A percentile compares a stretch with the other conserved stretches of the same genome.
phyloP scores from a whole-genome alignment of 2,329 filamentous ascomycete species.

The Mycosphaerella arachidis region DNA sequence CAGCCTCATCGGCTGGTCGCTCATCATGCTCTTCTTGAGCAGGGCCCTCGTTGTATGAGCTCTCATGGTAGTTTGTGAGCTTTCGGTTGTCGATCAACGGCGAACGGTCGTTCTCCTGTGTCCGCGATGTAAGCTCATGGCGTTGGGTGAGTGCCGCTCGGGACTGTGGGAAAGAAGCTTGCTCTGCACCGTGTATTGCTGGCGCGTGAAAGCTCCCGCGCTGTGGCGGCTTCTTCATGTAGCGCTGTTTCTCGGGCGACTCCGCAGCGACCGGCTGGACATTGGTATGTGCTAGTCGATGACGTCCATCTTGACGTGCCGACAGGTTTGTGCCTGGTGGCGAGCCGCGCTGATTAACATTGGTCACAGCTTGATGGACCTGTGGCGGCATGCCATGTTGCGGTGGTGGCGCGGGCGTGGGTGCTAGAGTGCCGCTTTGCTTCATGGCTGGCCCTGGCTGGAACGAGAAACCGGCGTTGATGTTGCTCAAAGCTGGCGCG shows the following conservation, averaged over 20 bases:
- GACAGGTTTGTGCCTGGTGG: not conserved
- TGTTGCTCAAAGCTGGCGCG: not conserved
- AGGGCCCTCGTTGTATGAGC: not conserved
- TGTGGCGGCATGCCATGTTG: not conserved
- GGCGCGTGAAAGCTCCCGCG: not conserved
- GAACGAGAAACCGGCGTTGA: not conserved
- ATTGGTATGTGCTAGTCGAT: not conserved
- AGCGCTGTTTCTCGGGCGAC: not conserved
- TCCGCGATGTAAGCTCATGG: not conserved
- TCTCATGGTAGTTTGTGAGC: not conserved
- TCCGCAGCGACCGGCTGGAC: not conserved
- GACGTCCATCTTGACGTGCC: not conserved
- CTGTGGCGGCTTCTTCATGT: too few species aligned
- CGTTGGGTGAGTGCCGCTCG: too few species aligned
- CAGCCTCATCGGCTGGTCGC: not conserved
- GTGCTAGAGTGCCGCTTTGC: not conserved
- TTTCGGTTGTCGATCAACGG: not conserved
- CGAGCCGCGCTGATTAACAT: not conserved
- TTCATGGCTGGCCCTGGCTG: not conserved
- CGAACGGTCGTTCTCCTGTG: not conserved
- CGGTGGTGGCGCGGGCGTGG: not conserved
- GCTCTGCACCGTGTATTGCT: not conserved
- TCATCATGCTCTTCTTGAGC: not conserved
- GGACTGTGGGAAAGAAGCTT: not conserved
- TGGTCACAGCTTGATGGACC: not conserved